Percentiles rank a stretch among this genome's conserved stretches.
These are phyloP conservation scores for Penicillium riverlandense DNA, from an alignment of 495 filamentous ascomycete genomes.

Conservation along the genomic window DNA sequence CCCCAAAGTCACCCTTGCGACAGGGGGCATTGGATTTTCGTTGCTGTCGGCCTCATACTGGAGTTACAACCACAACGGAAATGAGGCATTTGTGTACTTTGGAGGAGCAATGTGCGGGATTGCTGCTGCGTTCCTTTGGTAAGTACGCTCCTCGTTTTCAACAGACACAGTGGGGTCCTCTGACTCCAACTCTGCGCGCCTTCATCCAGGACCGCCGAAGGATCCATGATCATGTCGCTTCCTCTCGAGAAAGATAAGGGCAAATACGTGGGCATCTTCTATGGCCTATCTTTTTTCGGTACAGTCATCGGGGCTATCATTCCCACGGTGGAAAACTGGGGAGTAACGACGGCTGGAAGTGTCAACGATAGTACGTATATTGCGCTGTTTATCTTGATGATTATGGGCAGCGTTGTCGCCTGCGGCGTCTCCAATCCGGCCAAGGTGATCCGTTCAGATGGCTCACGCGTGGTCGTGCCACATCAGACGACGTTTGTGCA, in stretches of 20 bases:
- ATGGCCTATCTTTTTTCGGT: slow-evolving; percentile 9
- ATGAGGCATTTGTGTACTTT: slow-evolving; percentile 9
- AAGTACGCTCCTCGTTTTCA: background rate
- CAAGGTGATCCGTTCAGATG: slow-evolving; percentile 6
- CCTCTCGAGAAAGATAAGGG: slow-evolving; percentile 10
- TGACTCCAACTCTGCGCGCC: background rate
- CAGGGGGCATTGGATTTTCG: slow-evolving; percentile 8
- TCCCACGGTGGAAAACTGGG: slow-evolving; percentile 10
- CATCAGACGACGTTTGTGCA: slow-evolving; percentile 7
- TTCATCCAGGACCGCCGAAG: slow-evolving; percentile 6
- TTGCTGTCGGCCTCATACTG: slow-evolving; percentile 8
- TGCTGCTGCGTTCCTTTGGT: slow-evolving; percentile 11
- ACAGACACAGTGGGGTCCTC: background rate
- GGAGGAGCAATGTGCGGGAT: slow-evolving; percentile 10
- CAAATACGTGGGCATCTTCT: slow-evolving; percentile 11
- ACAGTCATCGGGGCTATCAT: slow-evolving; percentile 11
- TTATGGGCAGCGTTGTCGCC: slow-evolving; percentile 8
- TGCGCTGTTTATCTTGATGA: slow-evolving; percentile 9
- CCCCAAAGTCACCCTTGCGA: slow-evolving; percentile 8
- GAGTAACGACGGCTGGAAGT: slow-evolving; percentile 6
- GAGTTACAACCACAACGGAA: slow-evolving; percentile 9
- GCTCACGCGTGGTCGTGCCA: slow-evolving; percentile 7
- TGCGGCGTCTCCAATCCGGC: slow-evolving; percentile 7
- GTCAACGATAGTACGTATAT: slow-evolving; percentile 11
- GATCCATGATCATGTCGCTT: slow-evolving; percentile 8